These are phyloP conservation scores for Poa annua DNA, from an alignment of 176 grass and related monocot species.

Conservation along the genomic window DNA sequence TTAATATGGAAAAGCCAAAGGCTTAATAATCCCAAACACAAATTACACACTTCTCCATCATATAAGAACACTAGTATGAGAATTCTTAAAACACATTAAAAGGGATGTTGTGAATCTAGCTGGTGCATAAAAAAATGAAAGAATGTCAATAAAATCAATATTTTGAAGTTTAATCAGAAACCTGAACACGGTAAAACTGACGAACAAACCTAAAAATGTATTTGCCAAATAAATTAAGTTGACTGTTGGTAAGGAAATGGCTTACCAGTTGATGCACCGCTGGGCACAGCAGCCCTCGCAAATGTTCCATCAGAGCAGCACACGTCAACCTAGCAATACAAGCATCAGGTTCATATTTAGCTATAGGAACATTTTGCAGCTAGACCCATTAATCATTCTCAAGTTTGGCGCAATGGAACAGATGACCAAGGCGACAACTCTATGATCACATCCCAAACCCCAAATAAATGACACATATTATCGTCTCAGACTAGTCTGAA, in stretches of 20 bases:
- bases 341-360: background rate
- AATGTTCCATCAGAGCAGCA: conserved; percentile 69
- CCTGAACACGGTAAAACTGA: background rate
- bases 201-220: background rate
- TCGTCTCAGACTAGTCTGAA: background rate
- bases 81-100: background rate
- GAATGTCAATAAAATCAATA: background rate
- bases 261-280: conserved; percentile 88
- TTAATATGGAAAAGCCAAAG: background rate
- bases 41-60: background rate
- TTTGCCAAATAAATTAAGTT: background rate
- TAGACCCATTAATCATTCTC: background rate
- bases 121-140: background rate
- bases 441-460: background rate
- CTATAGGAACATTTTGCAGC: background rate
- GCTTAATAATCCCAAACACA: background rate
- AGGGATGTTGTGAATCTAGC: background rate
- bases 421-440: background rate
- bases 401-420: background rate
- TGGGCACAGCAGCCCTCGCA: conserved; percentile 81
- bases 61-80: background rate
- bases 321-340: conserved; percentile 63
- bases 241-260: background rate
- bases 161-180: background rate
- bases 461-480: background rate